phyloP scores from a whole-genome alignment of 1,284 basidiomycete species.

The Rhodofomes roseus region DNA sequence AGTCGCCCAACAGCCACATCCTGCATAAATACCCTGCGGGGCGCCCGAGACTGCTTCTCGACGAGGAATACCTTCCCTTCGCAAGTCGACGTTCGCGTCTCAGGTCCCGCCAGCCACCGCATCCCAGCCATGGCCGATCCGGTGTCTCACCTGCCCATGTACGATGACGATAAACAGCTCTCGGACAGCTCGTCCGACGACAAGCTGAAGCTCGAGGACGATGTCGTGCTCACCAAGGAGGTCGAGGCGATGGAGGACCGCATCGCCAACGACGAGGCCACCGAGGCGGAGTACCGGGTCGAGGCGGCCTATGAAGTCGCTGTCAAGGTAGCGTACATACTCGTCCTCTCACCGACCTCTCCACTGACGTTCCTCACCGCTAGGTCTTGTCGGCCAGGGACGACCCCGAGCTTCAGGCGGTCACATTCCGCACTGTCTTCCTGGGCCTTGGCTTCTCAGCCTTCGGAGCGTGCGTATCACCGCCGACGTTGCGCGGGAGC shows the following conservation, averaged over 20 bases:
- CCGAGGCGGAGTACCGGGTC: constrained; percentile 31
- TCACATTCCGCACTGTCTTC: constrained; percentile 36
- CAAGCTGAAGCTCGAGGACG: constrained; percentile 2
- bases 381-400: constrained; percentile 36
- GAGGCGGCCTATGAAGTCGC: constrained; percentile 34
- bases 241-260: constrained; percentile 36
- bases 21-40: neutral
- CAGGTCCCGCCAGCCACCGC: neutral
- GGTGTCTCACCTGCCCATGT: constrained; percentile 6
- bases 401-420: constrained; percentile 31
- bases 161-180: constrained; percentile 8
- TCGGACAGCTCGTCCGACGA: constrained; percentile 5
- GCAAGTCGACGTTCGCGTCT: neutral
- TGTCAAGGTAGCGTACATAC: constrained; percentile 24
- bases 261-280: constrained; percentile 29
- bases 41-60: neutral
- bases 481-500: neutral
- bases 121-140: constrained; percentile 6
- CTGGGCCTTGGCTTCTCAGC: constrained; percentile 37
- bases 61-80: neutral
- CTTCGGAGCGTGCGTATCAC: constrained; percentile 27
- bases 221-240: constrained; percentile 21
- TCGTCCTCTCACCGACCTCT: neutral
- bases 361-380: neutral
- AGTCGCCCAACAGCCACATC: neutral